Evolutionary conservation across 208 protist species (phyloP).

Genomic region (Trypanosoma scelopori): DNA sequence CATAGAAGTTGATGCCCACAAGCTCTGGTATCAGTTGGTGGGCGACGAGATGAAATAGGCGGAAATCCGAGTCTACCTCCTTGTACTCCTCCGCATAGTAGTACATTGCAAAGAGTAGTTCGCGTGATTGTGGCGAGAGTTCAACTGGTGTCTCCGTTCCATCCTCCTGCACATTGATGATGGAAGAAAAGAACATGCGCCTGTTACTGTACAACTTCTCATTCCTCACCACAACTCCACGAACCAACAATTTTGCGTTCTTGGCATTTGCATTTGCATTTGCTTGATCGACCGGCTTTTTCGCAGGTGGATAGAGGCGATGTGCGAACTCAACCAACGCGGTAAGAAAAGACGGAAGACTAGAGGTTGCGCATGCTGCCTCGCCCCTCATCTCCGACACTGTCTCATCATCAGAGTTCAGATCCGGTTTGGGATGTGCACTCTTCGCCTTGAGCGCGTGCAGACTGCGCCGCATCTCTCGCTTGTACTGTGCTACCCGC

Average conservation of each 20-base stretch:
- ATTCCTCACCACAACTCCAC: slow-evolving; percentile 18
- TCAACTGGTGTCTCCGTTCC: slow-evolving; percentile 22
- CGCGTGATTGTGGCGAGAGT: slow-evolving; percentile 37
- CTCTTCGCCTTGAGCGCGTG: neutral
- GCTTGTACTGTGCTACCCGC: slow-evolving; percentile 53
- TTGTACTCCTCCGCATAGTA: slow-evolving; percentile 86
- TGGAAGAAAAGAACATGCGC: slow-evolving; percentile 60
- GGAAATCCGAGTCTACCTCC: slow-evolving; percentile 74
- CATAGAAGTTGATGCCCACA: slow-evolving; percentile 87
- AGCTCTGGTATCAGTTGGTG: slow-evolving; percentile 85
- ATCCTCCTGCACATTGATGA: slow-evolving; percentile 21
- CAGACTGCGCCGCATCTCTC: slow-evolving; percentile 36
- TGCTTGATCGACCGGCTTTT: neutral
- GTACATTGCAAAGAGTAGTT: slow-evolving; percentile 75
- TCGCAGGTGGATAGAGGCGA: slow-evolving; percentile 5
- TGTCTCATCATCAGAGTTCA: neutral
- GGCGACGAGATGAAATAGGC: slow-evolving; percentile 82
- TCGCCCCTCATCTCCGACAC: neutral
- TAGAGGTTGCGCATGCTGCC: neutral
- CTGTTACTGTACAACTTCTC: slow-evolving; percentile 36
- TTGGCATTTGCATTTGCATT: neutral
- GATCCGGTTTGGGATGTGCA: neutral
- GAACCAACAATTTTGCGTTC: slow-evolving; percentile 14
- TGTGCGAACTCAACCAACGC: slow-evolving; percentile 52
- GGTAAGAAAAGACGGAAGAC: slow-evolving; percentile 41